Evolutionary conservation across 495 filamentous ascomycete species (phyloP), one percentile per base, ranked within the genome.

Genomic region (Sporormia fimetaria): DNA sequence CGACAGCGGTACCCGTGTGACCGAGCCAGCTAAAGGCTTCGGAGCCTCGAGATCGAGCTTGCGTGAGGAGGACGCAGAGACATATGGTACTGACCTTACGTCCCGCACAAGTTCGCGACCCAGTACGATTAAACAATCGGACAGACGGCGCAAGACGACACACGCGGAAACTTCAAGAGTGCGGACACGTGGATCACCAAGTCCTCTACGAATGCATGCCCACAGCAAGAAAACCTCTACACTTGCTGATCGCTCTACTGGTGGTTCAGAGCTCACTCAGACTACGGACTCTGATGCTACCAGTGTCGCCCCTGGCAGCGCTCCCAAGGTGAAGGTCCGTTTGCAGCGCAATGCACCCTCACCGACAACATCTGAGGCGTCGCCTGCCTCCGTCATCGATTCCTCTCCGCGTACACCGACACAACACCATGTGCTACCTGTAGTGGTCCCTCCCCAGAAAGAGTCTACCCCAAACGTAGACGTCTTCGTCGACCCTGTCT

Each of bases 281-380:
- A 75, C 74, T 3, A 67, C 66, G 3, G 70, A 70, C 42, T 85
- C 80, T 3, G 73, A 73, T 42, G 74, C 76, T 28, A 86, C 81
- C 15, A 73, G 76, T 5, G 70, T 81, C 40, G 70, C 75, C 0
- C 75, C 80, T 7, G 75, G 73, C n/a, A n/a, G n/a, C n/a, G n/a
- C n/a, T n/a, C n/a, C n/a, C n/a, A n/a, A n/a, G n/a, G n/a, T n/a
- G n/a, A n/a, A n/a, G n/a, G n/a, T n/a, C n/a, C n/a, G n/a, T n/a
- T n/a, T n/a, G n/a, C n/a, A 66, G 31, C 41, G n/a, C 4, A 6
- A 21, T 21, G 33, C 42, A 5, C 27, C 27, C 2, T 44, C 47
- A 11, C 40, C 49, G 21, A 67, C 70, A 9, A 63, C 62, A 53
- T 37, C 52, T 42, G 42, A 62, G 57, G 12, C 63, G 62, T 58